A percentile compares a stretch with the other conserved stretches of the same genome.
Conservation (phyloP, 2,329 filamentous ascomycete genomes). For the Ophiostoma piceae region DNA sequence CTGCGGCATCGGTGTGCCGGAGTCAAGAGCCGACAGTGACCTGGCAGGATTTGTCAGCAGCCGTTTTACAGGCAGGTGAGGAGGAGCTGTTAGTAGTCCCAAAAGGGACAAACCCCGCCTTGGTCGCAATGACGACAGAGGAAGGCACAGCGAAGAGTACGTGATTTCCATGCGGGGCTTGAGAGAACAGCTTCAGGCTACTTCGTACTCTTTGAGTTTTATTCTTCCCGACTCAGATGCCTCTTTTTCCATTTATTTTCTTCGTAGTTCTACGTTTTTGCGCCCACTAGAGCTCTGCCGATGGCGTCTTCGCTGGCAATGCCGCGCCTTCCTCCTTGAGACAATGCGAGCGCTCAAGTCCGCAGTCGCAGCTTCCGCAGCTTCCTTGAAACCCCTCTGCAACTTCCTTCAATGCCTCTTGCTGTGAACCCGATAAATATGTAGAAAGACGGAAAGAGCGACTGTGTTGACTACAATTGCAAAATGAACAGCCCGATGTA, state of each 20-base stretch:
- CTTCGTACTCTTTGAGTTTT: background rate
- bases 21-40: background rate
- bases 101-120: constrained; percentile 6
- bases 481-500: background rate
- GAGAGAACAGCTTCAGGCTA: background rate
- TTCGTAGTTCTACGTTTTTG: background rate
- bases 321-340: background rate
- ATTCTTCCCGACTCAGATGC: background rate
- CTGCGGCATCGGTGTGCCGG: background rate
- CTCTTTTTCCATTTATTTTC: background rate
- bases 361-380: constrained; percentile 2
- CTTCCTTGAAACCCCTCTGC: background rate
- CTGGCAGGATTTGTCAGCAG: background rate
- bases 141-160: constrained; percentile 2
- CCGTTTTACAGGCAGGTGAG: background rate
- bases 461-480: background rate
- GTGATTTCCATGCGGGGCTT: constrained; percentile 23
- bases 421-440: background rate
- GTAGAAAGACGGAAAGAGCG: background rate
- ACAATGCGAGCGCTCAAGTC: constrained; percentile 1
- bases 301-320: constrained; percentile 15
- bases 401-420: too few relatives aligned
- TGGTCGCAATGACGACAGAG: constrained; percentile 24
- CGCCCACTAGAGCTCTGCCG: background rate
- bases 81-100: background rate